phyloP scores from a whole-genome alignment of 192 early-diverging fungal genomes.

The Coemansia sp. region DNA sequence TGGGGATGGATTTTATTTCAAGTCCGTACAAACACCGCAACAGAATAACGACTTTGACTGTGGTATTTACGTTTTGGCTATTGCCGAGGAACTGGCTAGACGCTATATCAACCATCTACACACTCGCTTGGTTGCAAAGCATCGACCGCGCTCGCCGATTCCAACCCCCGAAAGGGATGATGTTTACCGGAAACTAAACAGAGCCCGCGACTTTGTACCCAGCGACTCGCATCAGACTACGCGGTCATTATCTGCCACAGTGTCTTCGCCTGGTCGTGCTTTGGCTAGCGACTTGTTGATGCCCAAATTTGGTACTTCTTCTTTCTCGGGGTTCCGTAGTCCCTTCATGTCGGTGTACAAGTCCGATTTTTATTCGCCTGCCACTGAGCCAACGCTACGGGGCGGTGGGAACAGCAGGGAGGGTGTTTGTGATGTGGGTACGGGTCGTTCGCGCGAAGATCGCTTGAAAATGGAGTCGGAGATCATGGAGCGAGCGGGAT shows the following conservation, averaged over 20 bases:
- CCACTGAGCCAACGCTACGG: neutral
- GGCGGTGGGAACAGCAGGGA: conserved; percentile 8
- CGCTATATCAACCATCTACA: conserved; percentile 49
- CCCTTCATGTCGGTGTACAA: conserved; percentile 17
- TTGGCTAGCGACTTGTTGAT: conserved; percentile 48
- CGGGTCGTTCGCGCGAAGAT: conserved; percentile 22
- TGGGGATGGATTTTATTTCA: conserved; percentile 55
- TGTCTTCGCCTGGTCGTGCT: conserved; percentile 31
- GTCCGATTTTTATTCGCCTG: neutral
- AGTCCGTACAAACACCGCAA: conserved; percentile 58
- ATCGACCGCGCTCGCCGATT: conserved; percentile 1
- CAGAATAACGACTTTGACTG: conserved; percentile 58
- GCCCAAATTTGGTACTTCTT: conserved; percentile 27
- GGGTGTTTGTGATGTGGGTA: neutral
- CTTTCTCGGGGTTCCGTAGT: conserved; percentile 42
- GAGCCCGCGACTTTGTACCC: conserved; percentile 19
- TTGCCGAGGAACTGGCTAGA: conserved; percentile 54
- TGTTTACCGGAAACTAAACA: conserved; percentile 20
- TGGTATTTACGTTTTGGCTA: conserved; percentile 53
- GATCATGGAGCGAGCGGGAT: too few species aligned
- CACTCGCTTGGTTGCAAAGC: neutral
- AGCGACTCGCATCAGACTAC: neutral
- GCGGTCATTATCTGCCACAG: neutral
- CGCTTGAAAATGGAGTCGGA: too few species aligned
- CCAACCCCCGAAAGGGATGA: neutral